These are phyloP conservation scores for Endogone sp. DNA, from an alignment of 192 early-diverging fungal species.

Conservation along the genomic window DNA sequence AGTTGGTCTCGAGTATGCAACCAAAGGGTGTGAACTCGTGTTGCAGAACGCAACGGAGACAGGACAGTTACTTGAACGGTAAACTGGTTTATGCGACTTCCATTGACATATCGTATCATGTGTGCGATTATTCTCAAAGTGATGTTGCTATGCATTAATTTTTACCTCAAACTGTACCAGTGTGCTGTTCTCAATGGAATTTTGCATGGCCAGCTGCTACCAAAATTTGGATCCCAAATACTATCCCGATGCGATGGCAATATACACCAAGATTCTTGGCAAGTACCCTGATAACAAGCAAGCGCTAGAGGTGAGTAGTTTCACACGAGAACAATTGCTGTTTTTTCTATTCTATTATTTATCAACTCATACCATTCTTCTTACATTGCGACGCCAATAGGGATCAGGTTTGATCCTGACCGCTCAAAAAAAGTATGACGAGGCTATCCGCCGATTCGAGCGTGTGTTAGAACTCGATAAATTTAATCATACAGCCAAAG, in stretches of 20 bases:
- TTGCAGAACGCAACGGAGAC: constrained; percentile 17
- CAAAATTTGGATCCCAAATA: constrained; percentile 51
- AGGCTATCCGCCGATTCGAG: constrained; percentile 55
- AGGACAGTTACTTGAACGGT: constrained; percentile 34
- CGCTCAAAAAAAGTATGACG: constrained; percentile 45
- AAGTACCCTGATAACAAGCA: constrained; percentile 31
- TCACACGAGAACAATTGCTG: not conserved
- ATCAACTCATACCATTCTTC: no score
- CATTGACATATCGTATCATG: no score
- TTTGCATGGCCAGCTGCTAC: constrained; percentile 59
- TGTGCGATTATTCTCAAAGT: no score
- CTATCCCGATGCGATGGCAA: constrained; percentile 42
- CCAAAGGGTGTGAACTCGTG: constrained; percentile 32
- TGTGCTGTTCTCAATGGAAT: constrained; percentile 46
- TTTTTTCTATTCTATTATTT: no score
- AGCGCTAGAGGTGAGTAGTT: constrained; percentile 37
- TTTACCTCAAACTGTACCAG: constrained; percentile 22
- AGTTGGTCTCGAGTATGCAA: constrained; percentile 47
- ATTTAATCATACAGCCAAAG: constrained; percentile 45
- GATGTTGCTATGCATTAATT: no score
- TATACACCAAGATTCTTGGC: constrained; percentile 52
- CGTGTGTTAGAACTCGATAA: constrained; percentile 42
- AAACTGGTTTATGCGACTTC: not conserved
- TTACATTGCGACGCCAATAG: constrained; percentile 1
- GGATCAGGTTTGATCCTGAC: constrained; percentile 56